These are phyloP conservation scores for Serendipita sp. DNA, from an alignment of 768 basidiomycete species.

Conservation along the genomic window DNA sequence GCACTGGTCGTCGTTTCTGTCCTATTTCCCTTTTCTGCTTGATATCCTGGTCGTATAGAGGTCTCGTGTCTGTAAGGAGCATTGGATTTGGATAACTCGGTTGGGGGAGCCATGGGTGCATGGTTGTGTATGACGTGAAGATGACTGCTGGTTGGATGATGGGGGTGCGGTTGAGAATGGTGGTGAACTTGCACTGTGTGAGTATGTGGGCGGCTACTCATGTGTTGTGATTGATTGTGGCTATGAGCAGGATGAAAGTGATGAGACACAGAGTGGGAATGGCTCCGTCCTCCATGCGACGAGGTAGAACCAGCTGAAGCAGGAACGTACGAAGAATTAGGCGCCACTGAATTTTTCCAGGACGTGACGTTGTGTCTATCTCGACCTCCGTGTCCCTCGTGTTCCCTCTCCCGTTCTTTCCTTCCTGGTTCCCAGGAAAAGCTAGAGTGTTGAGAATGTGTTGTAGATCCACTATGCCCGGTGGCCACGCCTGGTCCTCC, in stretches of 20 bases:
- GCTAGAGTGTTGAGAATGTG: neutral
- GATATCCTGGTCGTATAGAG: too few species aligned
- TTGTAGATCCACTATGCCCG: neutral
- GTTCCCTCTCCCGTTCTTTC: neutral
- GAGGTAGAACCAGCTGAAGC: neutral
- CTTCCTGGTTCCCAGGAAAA: neutral
- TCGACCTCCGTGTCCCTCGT: neutral
- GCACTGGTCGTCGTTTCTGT: too few species aligned
- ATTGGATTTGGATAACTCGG: neutral
- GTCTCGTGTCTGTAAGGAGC: too few species aligned
- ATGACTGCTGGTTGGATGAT: neutral
- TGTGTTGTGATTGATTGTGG: neutral
- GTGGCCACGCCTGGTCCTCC: neutral
- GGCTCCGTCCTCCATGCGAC: neutral
- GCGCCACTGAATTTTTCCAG: neutral
- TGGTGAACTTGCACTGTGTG: neutral
- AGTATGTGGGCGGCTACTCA: neutral
- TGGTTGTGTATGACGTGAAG: neutral
- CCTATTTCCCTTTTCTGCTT: too few species aligned
- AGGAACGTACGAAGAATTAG: neutral
- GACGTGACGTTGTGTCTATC: neutral
- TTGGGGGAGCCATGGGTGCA: neutral
- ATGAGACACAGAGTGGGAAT: conserved; percentile 2
- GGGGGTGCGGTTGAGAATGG: conserved; percentile 1
- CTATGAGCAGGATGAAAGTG: neutral